phyloP scores from a whole-genome alignment of 345 rosid genomes.

The Rhodamnia argentea region DNA sequence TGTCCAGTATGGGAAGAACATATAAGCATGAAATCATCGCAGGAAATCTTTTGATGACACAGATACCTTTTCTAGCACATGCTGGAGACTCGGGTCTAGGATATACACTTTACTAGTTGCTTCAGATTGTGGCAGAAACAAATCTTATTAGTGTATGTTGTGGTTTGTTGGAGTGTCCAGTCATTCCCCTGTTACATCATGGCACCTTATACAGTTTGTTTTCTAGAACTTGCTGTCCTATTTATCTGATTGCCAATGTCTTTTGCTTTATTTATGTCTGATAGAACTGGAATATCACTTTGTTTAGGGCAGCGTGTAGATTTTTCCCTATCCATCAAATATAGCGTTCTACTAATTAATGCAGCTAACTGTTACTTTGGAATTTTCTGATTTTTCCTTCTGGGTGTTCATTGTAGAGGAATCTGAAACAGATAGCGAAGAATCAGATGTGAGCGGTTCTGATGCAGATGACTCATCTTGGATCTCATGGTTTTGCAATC shows the following conservation, averaged over 20 bases:
- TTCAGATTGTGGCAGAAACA: not conserved
- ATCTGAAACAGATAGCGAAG: conserved; percentile 92
- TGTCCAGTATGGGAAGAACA: not conserved
- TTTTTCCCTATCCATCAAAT: not conserved
- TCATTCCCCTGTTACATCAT: not conserved
- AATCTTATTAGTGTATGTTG: not conserved
- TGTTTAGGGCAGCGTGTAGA: not conserved
- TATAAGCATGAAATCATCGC: not conserved
- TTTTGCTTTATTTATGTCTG: not conserved
- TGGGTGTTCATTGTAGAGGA: conserved; percentile 32
- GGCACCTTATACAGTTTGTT: not conserved
- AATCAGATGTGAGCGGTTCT: conserved; percentile 93
- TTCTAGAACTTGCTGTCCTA: not conserved
- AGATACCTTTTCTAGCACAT: not conserved
- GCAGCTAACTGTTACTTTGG: not conserved
- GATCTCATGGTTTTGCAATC: conserved; percentile 95
- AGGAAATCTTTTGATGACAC: not conserved
- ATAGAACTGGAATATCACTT: not conserved
- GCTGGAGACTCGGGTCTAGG: not conserved
- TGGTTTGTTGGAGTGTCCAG: not conserved
- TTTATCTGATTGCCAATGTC: not conserved
- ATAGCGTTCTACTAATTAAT: not conserved
- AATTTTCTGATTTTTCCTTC: not conserved
- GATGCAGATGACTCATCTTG: conserved; percentile 97
- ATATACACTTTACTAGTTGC: not conserved